Base-by-base conservation (phyloP, 2,329 filamentous ascomycete genomes). In the Piedraia hortae region DNA sequence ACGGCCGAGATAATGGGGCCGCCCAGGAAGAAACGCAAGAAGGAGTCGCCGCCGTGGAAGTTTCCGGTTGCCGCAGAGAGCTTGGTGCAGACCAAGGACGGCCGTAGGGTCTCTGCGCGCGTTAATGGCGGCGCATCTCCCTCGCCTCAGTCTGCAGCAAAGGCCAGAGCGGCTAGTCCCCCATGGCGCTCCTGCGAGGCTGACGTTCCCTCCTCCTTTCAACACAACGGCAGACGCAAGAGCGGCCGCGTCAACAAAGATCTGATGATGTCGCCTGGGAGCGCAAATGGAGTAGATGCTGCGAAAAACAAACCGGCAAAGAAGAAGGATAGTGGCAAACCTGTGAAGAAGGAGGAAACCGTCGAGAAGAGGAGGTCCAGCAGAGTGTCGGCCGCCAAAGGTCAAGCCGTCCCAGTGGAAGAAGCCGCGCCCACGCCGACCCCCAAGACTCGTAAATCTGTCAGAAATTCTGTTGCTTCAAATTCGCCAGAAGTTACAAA, bases 141-240 rank as follows among this genome's bases (percentile, higher is more conserved):
- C 13, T 27, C 24, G 16, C 37, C 37, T 14, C 30, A 33, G 11
- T 25, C 12, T 6, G 25, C 26, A 4, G 31, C 36, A 24, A 31
- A 45, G 27, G 42, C 51, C 29, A 45, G 52, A 47, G 49, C 52
- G 23, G 55, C 59, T 28, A 93, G 82, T 30, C 85, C 85, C 32
- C 85, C 85, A 11, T 97, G 85, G 85, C 93, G 85, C 51, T 74
- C 65, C 38, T 60, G 73, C 30, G 60, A 60, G 27, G 75, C 72
- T 18, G 73, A 89, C 13, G 85, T 85, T 0, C 85, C 85, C 11
- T 85, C 82, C 3, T 71, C 73, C 1, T 80, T 88, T 41, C 60
- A 71, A 20, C 53, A 58, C 28, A 54, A 62, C 40, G 63, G 63
- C 17, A 54, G 54, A 31, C 51, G 63, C 27, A 62, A 60, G 42